phyloP scores from a whole-genome alignment of 2,329 filamentous ascomycete genomes.

The Sarocladiaceae sp. region DNA sequence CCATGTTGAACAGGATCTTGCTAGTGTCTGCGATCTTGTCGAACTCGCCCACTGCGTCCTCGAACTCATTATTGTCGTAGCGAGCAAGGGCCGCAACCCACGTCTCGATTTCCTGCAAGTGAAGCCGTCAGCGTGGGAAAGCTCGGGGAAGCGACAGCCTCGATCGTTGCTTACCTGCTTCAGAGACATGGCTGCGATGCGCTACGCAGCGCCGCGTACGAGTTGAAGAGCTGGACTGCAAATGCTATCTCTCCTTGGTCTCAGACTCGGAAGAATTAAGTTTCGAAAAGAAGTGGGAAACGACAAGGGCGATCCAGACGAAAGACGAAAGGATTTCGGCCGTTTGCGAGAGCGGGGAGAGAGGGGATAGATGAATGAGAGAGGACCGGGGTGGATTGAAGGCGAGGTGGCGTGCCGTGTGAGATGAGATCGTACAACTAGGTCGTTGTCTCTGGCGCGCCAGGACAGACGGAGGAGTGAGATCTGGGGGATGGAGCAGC shows the following conservation, averaged over 20 bases:
- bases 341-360: conserved; percentile 1
- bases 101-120: conserved; percentile 85
- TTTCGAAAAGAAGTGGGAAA: neutral
- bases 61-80: conserved; percentile 98
- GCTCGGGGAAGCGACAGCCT: neutral
- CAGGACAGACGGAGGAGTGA: neutral
- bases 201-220: conserved; percentile 9
- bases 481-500: conserved; percentile 7
- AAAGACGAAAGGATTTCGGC: neutral
- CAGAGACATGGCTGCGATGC: conserved; percentile 44
- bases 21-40: conserved; percentile 88
- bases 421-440: too few relatives aligned
- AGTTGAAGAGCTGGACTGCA: neutral
- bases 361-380: conserved; percentile 8
- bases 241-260: too few relatives aligned
- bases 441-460: too few relatives aligned
- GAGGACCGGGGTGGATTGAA: neutral
- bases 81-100: conserved; percentile 88
- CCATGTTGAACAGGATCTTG: conserved; percentile 97
- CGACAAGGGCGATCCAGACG: neutral
- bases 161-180: conserved; percentile 44
- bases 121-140: neutral
- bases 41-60: conserved; percentile 78
- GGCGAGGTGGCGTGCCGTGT: too few relatives aligned
- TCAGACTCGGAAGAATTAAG: too few relatives aligned